These are phyloP conservation scores for Agrocybe pediades DNA, from an alignment of 768 basidiomycete species.

Conservation along the genomic window DNA sequence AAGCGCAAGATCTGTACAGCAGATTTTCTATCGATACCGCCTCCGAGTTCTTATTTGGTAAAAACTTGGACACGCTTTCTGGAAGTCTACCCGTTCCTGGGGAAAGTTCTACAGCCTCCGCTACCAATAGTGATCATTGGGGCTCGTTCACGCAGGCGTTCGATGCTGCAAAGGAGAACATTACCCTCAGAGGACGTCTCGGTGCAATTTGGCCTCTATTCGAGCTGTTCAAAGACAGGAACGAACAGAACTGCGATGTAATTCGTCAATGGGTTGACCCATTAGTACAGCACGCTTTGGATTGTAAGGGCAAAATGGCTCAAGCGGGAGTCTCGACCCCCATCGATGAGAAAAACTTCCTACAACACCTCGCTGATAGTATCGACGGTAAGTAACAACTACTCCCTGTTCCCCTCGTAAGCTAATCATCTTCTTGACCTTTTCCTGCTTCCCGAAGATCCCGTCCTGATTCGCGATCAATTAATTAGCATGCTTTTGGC, in stretches of 20 bases:
- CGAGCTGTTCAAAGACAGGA: slow-evolving; percentile 59
- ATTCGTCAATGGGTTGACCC: slow-evolving; percentile 67
- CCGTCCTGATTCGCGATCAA: slow-evolving; percentile 71
- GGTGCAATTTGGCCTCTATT: slow-evolving; percentile 63
- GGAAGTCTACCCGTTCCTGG: slow-evolving; percentile 53
- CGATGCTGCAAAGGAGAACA: slow-evolving; percentile 53
- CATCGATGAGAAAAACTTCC: slow-evolving; percentile 58
- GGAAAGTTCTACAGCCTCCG: slow-evolving; percentile 49
- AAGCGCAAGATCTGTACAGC: slow-evolving; percentile 68
- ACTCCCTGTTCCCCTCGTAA: not conserved
- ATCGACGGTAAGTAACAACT: slow-evolving; percentile 60
- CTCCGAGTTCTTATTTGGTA: slow-evolving; percentile 73
- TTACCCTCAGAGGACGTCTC: slow-evolving; percentile 49
- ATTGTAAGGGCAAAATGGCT: slow-evolving; percentile 40
- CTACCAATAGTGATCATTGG: slow-evolving; percentile 60
- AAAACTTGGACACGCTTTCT: slow-evolving; percentile 61
- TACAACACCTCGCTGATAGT: slow-evolving; percentile 67
- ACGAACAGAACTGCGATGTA: slow-evolving; percentile 45
- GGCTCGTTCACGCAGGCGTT: slow-evolving; percentile 65
- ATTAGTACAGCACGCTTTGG: slow-evolving; percentile 54
- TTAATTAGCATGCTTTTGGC: slow-evolving; percentile 78
- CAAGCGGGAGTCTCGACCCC: slow-evolving; percentile 38
- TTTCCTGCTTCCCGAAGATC: slow-evolving; percentile 42
- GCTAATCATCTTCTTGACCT: not conserved
- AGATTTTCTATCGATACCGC: slow-evolving; percentile 74